Base-by-base conservation (phyloP, 2,329 filamentous ascomycete genomes). In the Cladorrhinum sp. region DNA sequence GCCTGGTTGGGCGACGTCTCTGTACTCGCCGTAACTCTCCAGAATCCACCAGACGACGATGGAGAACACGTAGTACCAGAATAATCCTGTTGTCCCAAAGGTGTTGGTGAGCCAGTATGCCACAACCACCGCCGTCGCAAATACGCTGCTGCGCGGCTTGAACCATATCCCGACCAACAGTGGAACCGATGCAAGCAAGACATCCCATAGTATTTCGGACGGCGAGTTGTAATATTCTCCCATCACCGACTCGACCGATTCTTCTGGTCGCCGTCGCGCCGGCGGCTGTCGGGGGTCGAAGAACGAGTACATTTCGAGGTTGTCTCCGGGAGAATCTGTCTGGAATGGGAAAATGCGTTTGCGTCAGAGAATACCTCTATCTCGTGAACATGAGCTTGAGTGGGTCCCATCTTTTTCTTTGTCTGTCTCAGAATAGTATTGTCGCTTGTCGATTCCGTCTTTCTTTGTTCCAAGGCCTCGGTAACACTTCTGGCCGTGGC, bases 191-290 rank as follows among this genome's bases (percentile, higher is more conserved):
- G 53, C 53, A 2, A 55, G 53, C 4, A 41, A 55, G 22, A 55
- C 36, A 36, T 55, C 53, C 53, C 53, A 55, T 24, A 55, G 12
- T 27, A 55, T 45, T n/a, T 55, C 53, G 20, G 36, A 32, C 9
- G 16, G 18, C 16, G 29, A 41, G 13, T 20, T 55, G 53, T 55
- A 55, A 20, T 55, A 48, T 41, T 55, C 41, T 18, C 4, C 10
- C 41, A 45, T 45, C 16, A 45, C 3, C 18, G 8, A n/a, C 3
- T 18, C 2, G n/a, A 7, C 41, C 8, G 16, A 6, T 20, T 45
- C 41, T 45, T 13, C 41, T 45, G 41, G n/a, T 20, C 10, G 41
- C 10, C 32, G 41, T 18, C 41, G 16, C 41, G 7, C 18, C 16
- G 41, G 18, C 41, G 16, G 18, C 3, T 22, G 41, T 45, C 20